Percentiles rank a stretch among this genome's conserved stretches.
These are phyloP conservation scores for Plectosphaerella plurivora DNA, from an alignment of 2,329 filamentous ascomycete species.

Conservation along the genomic window DNA sequence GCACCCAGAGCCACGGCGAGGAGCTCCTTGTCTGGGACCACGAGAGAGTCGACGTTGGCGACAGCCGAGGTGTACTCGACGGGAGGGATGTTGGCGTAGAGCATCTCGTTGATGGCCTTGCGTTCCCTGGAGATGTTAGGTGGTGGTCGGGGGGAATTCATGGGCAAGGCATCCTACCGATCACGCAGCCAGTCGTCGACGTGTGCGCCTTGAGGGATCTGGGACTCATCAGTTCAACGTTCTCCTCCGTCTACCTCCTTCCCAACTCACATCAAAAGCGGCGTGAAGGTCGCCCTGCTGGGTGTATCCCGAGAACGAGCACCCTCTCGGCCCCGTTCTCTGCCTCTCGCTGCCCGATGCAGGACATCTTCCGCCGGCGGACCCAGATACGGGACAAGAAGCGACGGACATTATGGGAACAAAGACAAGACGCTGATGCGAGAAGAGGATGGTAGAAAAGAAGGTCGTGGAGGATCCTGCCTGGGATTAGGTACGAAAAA, in stretches of 20 bases:
- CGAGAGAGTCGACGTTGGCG: constrained; percentile 43
- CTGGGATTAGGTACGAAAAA: no score
- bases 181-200: constrained; percentile 40
- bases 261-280: constrained; percentile 29
- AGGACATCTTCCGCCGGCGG: constrained; percentile 18
- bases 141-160: neutral
- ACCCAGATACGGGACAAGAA: constrained; percentile 27
- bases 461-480: no score
- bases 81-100: constrained; percentile 39
- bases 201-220: constrained; percentile 42
- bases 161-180: constrained; percentile 22
- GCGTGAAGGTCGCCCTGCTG: constrained; percentile 22
- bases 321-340: constrained; percentile 22
- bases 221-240: constrained; percentile 9
- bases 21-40: constrained; percentile 41
- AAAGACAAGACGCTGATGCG: neutral
- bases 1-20: constrained; percentile 48
- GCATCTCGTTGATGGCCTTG: constrained; percentile 41
- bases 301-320: constrained; percentile 24
- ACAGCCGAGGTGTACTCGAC: constrained; percentile 31
- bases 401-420: constrained; percentile 20
- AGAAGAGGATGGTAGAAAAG: no score
- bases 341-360: constrained; percentile 6
- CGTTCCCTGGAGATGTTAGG: constrained; percentile 27
- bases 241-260: neutral